Evolutionary conservation across 2,329 filamentous ascomycete genomes (phyloP).

Genomic region (Pseudogymnoascus sp.): DNA sequence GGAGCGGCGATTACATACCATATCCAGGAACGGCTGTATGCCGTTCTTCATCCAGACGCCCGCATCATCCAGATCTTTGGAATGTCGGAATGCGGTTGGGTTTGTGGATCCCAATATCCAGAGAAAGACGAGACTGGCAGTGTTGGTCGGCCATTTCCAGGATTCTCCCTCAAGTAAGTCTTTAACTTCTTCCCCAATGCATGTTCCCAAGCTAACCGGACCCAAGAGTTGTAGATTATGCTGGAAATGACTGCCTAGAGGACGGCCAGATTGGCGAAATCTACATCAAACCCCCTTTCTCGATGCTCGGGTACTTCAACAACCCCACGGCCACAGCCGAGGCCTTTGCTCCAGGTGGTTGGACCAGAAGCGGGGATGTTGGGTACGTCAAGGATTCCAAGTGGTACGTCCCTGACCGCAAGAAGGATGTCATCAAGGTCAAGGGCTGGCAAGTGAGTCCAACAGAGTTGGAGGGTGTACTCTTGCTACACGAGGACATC

Average conservation of each 20-base stretch:
- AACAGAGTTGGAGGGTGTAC: slow-evolving; percentile 38
- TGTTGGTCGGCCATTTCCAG: slow-evolving; percentile 37
- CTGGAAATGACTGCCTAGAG: slow-evolving; percentile 21
- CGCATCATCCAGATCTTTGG: slow-evolving; percentile 43
- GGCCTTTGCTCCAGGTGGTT: slow-evolving; percentile 24
- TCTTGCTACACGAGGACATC: slow-evolving; percentile 37
- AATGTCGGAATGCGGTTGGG: slow-evolving; percentile 44
- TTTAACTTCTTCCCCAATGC: not conserved
- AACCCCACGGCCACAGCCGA: slow-evolving; percentile 28
- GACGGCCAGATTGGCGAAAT: slow-evolving; percentile 28
- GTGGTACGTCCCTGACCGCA: slow-evolving; percentile 35
- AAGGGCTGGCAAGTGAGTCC: slow-evolving; percentile 41
- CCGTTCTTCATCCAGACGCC: slow-evolving; percentile 33
- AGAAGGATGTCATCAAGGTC: slow-evolving; percentile 39
- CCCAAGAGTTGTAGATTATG: slow-evolving; percentile 22
- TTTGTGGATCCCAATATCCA: slow-evolving; percentile 32
- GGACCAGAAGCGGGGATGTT: slow-evolving; percentile 37
- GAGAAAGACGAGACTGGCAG: slow-evolving; percentile 35
- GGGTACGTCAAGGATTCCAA: slow-evolving; percentile 33
- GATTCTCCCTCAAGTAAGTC: slow-evolving; percentile 28
- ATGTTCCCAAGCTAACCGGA: not conserved
- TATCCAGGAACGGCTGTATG: slow-evolving; percentile 33
- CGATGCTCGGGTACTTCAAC: slow-evolving; percentile 32
- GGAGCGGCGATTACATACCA: slow-evolving; percentile 40
- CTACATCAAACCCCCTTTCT: slow-evolving; percentile 21